Evolutionary conservation across 2,329 filamentous ascomycete genomes (phyloP).

Genomic region (Trichophyton rubrum): DNA sequence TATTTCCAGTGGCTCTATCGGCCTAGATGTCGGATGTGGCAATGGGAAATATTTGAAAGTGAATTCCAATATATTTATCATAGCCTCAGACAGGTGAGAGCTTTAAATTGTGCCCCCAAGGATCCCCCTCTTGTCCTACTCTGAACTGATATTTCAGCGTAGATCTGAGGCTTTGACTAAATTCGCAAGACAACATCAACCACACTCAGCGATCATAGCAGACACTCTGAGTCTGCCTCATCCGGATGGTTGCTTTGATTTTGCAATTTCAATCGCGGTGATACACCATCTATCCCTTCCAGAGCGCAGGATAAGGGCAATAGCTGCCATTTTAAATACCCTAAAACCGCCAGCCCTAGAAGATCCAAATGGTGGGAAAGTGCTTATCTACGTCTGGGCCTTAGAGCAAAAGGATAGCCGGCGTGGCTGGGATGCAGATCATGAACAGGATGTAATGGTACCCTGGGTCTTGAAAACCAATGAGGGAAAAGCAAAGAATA

Average conservation of each 20-base stretch:
- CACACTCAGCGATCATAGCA: conserved; percentile 61
- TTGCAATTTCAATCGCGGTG: conserved; percentile 87
- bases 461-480: conserved; percentile 66
- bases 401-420: conserved; percentile 80
- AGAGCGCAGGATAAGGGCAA: conserved; percentile 57
- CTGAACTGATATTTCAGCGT: not conserved
- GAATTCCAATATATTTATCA: conserved; percentile 62
- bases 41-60: conserved; percentile 91
- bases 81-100: conserved; percentile 71
- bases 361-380: conserved; percentile 42
- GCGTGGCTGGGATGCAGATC: conserved; percentile 73
- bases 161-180: conserved; percentile 47
- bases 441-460: conserved; percentile 84
- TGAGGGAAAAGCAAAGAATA: conserved; percentile 6
- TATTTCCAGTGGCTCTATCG: conserved; percentile 58
- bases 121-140: conserved; percentile 7
- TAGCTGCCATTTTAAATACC: conserved; percentile 57
- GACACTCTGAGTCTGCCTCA: conserved; percentile 79
- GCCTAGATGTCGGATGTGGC: conserved; percentile 85
- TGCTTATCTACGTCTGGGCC: conserved; percentile 87
- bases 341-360: conserved; percentile 31
- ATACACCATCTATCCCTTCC: conserved; percentile 82
- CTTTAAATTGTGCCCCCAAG: not conserved
- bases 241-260: conserved; percentile 54
- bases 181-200: conserved; percentile 46